Evolutionary conservation across 2,329 filamentous ascomycete species (phyloP), one percentile per base, ranked within the genome.

Genomic region (Talaromyces sp.): DNA sequence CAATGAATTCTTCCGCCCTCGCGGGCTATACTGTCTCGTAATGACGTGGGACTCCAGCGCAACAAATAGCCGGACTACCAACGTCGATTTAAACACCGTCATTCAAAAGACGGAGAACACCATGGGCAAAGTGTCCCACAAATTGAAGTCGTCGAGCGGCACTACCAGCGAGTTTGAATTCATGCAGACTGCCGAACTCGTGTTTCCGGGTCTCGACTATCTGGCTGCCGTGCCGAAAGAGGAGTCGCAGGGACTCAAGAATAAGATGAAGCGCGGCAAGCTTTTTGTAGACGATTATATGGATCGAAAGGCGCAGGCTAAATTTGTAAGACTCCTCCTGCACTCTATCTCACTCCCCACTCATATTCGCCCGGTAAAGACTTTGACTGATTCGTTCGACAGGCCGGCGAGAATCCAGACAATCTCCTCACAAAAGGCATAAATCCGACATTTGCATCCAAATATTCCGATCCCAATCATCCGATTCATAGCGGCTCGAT

Each of bases 1-100:
- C 67, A 75, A 80, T 8, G 76, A 82, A 2, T 80, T 85, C 63
- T 88, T 88, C 70, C 79, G 77, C 54, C 84, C 85, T 0, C 79
- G 79, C 1, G 85, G 85, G 0, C 76, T 87, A 0, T 83, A 81
- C 71, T 81, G 78, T 64, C 73, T 84, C 21, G 76, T 88, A 40
- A 80, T 87, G 73, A 81, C 81, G 1, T 85, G 77, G 46, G 48
- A 63, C 31, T 31, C 61, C n/a, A 50, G 16, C 21, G 33, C 46
- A 33, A 28, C 23, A 21, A 46, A 40, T 18, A 14, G 16, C 7
- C 37, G 39, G n/a, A 54, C 56, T 5, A 37, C 31, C 7, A 23
- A 44, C 12, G 37, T 55, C 21, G 40, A 63, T 18, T 5, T 54
- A 14, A 56, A 60, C 37, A 23, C 56, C 0, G 31, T 48, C 3